These are phyloP conservation scores for Lentinula raphanica DNA, from an alignment of 768 basidiomycete species.

Conservation along the genomic window DNA sequence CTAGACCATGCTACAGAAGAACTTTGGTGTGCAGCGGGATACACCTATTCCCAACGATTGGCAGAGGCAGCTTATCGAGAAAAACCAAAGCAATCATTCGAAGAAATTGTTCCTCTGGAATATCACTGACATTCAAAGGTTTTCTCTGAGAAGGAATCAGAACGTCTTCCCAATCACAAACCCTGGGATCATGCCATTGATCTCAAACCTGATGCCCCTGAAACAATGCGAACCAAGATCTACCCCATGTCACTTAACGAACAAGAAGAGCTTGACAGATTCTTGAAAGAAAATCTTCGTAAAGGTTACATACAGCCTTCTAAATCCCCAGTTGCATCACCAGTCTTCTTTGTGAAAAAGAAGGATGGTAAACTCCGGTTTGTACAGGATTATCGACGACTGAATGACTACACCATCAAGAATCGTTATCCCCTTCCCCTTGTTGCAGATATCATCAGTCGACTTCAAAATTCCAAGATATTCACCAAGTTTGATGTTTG, in stretches of 20 bases:
- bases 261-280: not conserved
- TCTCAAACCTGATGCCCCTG: not conserved
- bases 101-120: not conserved
- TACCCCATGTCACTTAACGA: not conserved
- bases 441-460: conserved; percentile 26
- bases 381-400: not conserved
- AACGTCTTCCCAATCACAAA: not conserved
- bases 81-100: not conserved
- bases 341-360: not conserved
- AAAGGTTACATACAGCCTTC: not conserved
- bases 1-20: too few species aligned
- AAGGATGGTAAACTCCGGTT: not conserved
- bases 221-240: not conserved
- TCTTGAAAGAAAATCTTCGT: not conserved
- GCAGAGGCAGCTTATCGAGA: not conserved
- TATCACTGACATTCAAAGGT: not conserved
- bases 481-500: conserved; percentile 36
- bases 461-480: conserved; percentile 15
- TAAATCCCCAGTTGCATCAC: not conserved
- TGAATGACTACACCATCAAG: conserved; percentile 26
- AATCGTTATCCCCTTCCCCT: conserved; percentile 30
- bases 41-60: too few species aligned
- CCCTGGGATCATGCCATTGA: not conserved
- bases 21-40: too few species aligned
- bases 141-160: not conserved